Base-by-base conservation (phyloP, 805 yeast species). In the Nakazawaea wyomingensis region DNA sequence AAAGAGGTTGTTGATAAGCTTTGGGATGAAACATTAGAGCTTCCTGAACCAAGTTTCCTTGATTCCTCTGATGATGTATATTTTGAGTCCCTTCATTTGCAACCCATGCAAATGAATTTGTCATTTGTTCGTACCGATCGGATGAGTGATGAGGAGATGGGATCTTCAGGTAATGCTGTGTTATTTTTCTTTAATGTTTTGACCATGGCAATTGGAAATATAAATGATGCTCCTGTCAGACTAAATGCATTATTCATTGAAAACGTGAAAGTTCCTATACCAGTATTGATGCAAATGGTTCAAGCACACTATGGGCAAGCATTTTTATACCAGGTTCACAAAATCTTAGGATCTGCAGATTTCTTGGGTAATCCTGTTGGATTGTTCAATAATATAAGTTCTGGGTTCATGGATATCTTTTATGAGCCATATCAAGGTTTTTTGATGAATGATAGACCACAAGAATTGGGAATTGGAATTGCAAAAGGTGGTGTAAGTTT, bases 371-470 rank as follows among this genome's bases (percentile, higher is more conserved):
- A 95, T 52, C 99, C 99, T 0, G 98, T 95, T 22, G 99, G 99
- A 1, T 67, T 93, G 48, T 93, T 93, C 68, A 93, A 87, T 59
- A 90, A 89, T 52, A 69, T 93, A 45, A 82, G 96, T 45, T 88
- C 97, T 0, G 99, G 99, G 41, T 93, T 93, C 9, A 76, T 89
- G 77, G 99, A 93, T 61, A 84, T 93, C 16, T 93, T 93, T 60
- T 93, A 93, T 58, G 98, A 91, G 57, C 99, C 99, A 3, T 93
- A 91, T 55, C 93, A 89, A 57, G 99, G 99, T 0, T 86, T 87
- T 53, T 78, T 91, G 38, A 78, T 93, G 76, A 91, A 85, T 49
- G 99, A 93, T 60, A 69, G 97, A 30, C 99, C 99, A 1, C 96
- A 87, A 56, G 99, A 95, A 53, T 67, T 93, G 31, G 98, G 99